A percentile compares a stretch with the other conserved stretches of the same genome.
Conservation (phyloP, 306 rosid genomes). For the Lablab purpureus region DNA sequence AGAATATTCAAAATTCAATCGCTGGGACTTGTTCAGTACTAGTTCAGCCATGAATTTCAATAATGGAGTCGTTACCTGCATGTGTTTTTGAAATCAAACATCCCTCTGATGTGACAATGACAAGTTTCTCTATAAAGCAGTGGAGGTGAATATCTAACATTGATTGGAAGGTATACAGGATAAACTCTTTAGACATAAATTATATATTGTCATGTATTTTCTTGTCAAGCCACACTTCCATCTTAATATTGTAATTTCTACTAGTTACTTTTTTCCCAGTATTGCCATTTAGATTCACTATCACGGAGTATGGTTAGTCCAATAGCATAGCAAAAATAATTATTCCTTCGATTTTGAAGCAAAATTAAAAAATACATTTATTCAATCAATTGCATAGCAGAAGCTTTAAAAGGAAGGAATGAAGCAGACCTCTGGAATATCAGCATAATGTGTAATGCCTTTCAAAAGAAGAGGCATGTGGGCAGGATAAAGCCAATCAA, state of each 20-base stretch:
- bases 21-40: conserved; percentile 81
- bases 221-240: background rate
- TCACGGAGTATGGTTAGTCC: background rate
- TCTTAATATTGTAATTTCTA: background rate
- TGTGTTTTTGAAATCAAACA: conserved; percentile 37
- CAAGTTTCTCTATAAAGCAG: background rate
- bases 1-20: conserved; percentile 83
- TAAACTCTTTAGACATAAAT: conserved; percentile 8
- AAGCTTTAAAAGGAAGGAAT: conserved; percentile 19
- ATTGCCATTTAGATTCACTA: background rate
- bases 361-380: background rate
- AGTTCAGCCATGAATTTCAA: conserved; percentile 85
- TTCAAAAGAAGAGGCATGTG: conserved; percentile 80
- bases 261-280: background rate
- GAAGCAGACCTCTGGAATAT: conserved; percentile 79
- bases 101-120: conserved; percentile 7
- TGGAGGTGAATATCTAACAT: background rate
- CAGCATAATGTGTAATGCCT: conserved; percentile 77
- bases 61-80: conserved; percentile 86
- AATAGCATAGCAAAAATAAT: background rate
- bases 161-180: background rate
- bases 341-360: conserved; percentile 11
- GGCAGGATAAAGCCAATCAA: conserved; percentile 95
- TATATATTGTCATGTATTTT: background rate
- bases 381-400: conserved; percentile 24